phyloP scores from a whole-genome alignment of 2,329 filamentous ascomycete genomes.

The Verticillium dahliae region DNA sequence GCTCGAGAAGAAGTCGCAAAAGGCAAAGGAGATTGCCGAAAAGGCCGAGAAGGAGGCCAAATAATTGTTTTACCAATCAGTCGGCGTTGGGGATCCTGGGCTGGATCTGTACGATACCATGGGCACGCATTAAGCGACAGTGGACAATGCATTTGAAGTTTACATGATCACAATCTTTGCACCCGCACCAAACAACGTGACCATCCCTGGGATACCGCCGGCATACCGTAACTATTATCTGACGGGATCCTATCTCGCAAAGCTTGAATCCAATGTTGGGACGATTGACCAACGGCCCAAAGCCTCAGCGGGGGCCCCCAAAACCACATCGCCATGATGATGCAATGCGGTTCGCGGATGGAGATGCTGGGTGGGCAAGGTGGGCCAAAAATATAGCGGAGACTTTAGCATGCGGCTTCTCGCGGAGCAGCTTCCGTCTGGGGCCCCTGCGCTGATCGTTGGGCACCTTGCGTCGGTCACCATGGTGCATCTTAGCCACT shows the following conservation, averaged over 20 bases:
- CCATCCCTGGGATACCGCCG: not conserved
- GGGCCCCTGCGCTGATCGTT: not conserved
- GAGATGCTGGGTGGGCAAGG: too few species aligned
- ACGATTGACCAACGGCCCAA: too few species aligned
- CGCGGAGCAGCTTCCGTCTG: not conserved
- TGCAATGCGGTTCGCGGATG: too few species aligned
- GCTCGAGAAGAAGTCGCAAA: conserved; percentile 50
- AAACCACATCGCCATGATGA: too few species aligned
- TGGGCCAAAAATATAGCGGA: not conserved
- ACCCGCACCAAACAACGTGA: not conserved
- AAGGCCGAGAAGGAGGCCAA: conserved; percentile 44
- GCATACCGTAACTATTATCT: too few species aligned
- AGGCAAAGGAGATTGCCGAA: conserved; percentile 52
- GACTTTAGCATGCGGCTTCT: not conserved
- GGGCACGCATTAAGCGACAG: not conserved
- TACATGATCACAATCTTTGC: not conserved
- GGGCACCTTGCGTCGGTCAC: too few species aligned
- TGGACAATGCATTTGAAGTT: not conserved
- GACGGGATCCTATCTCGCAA: too few species aligned
- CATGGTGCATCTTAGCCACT: too few species aligned
- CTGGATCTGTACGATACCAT: not conserved
- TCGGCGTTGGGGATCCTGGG: not conserved
- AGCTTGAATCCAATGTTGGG: too few species aligned
- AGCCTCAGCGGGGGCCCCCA: too few species aligned
- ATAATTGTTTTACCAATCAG: conserved; percentile 12